Evolutionary conservation across 1,284 basidiomycete species (phyloP).

Genomic region (Rhizoctonia solani): DNA sequence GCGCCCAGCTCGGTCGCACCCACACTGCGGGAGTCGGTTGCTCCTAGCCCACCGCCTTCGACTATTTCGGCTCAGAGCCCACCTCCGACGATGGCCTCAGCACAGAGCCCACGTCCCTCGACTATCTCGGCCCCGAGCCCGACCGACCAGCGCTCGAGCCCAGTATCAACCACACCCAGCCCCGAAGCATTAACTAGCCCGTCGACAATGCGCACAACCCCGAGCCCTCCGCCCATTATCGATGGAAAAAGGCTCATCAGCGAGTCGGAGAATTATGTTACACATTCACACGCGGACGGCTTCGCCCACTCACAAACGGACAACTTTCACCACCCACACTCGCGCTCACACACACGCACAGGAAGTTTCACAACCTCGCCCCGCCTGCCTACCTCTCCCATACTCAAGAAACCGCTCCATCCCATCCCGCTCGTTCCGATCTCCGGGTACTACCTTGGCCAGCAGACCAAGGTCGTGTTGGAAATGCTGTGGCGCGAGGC

Average conservation of each 20-base stretch:
- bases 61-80: too few relatives aligned
- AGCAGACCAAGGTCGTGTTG: slow-evolving; percentile 6
- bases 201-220: slow-evolving; percentile 29
- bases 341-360: too few relatives aligned
- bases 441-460: slow-evolving; percentile 6
- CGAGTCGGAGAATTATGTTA: too few relatives aligned
- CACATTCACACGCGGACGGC: too few relatives aligned
- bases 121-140: not conserved
- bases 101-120: not conserved
- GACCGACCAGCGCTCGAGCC: not conserved
- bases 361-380: not conserved
- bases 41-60: not conserved
- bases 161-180: not conserved
- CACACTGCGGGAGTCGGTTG: not conserved
- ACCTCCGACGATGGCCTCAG: too few relatives aligned
- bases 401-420: slow-evolving; percentile 6
- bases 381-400: not conserved
- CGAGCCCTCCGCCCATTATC: slow-evolving; percentile 11
- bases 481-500: slow-evolving; percentile 8
- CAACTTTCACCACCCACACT: too few relatives aligned
- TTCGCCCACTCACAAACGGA: too few relatives aligned
- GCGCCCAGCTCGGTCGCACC: too few relatives aligned
- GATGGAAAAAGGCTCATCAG: not conserved
- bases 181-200: slow-evolving; percentile 15
- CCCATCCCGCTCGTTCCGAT: slow-evolving; percentile 13